Evolutionary conservation across 78 protist genomes (phyloP).

Genomic region (Cavenderia fasciculata): DNA sequence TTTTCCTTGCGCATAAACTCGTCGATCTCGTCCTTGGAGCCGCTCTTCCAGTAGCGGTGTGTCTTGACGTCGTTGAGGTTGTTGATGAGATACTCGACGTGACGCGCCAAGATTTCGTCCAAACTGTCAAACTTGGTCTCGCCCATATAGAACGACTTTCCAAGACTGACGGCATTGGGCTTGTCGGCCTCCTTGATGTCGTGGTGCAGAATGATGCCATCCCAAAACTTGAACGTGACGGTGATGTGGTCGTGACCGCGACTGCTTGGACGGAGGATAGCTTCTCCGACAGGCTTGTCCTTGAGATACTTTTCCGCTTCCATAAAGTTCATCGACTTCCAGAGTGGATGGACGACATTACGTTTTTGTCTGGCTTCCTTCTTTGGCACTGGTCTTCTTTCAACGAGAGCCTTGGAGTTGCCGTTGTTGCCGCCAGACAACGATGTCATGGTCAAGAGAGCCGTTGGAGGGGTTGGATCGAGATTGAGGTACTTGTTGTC

Average conservation of each 20-base stretch:
- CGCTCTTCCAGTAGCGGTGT: slow-evolving; percentile 28
- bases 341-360: slow-evolving; percentile 63
- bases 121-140: slow-evolving; percentile 61
- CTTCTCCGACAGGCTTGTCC: slow-evolving; percentile 68
- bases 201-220: slow-evolving; percentile 33
- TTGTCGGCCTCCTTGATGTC: slow-evolving; percentile 73
- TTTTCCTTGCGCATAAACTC: slow-evolving; percentile 12
- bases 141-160: slow-evolving; percentile 51
- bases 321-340: slow-evolving; percentile 37
- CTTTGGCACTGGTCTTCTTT: not conserved
- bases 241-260: slow-evolving; percentile 76
- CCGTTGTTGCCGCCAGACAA: not conserved
- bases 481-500: slow-evolving; percentile 11
- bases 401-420: not conserved
- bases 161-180: slow-evolving; percentile 61
- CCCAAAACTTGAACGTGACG: slow-evolving; percentile 64
- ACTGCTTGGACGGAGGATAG: slow-evolving; percentile 61
- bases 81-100: slow-evolving; percentile 68
- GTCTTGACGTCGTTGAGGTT: slow-evolving; percentile 35
- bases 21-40: slow-evolving; percentile 38
- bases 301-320: slow-evolving; percentile 49
- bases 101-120: slow-evolving; percentile 71
- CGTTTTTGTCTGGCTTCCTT: slow-evolving; percentile 18
- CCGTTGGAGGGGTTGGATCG: not conserved
- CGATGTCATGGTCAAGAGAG: not conserved